Base-by-base conservation (phyloP, 2,329 filamentous ascomycete species). In the Catunica adiposa region DNA sequence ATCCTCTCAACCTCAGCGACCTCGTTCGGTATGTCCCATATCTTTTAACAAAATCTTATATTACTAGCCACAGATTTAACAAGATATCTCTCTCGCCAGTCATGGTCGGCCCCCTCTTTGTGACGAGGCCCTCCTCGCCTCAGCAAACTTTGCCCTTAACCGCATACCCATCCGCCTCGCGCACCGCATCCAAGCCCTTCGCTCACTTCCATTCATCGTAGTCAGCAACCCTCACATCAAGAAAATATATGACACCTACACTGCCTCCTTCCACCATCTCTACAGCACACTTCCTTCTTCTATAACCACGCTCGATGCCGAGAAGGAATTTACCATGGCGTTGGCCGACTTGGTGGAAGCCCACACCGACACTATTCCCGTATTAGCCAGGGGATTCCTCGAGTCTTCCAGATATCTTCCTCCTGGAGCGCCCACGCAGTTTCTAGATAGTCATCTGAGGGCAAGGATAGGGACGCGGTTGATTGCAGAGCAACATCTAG, bases 191-290 rank as follows among this genome's bases (percentile, higher is more conserved):
- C 86, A 95, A 67, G 88, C 89, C 46, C 75, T 98, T 17, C 84
- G 89, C 60, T 95, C 94, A 66, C 79, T 98, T 7, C 92, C 92
- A 0, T 98, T 90, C 69, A 97, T 98, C 61, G 90, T 98, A 56
- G 92, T 98, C 25, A 89, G 90, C n/a, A 97, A 98, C 66, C 87
- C 89, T 1, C 88, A 96, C 66, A 89, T 98, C 62, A 86, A 84
- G 25, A 83, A 84, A 63, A 98, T 98, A 61, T 95, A 97, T 73
- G 83, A 86, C 69, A 97, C 96, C 69, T 98, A 98, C 68, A 75
- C 94, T 47, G 89, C 96, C 69, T 95, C 89, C 1, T 74, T 98
- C 20, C 90, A 86, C 1, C 74, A 77, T 56, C 76, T 77, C 56
- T 53, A 59, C 47, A 57, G 64, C 26, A 34, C 50, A 1, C n/a